phyloP scores from a whole-genome alignment of 495 filamentous ascomycete genomes.

The Jackrogersella multiformis region DNA sequence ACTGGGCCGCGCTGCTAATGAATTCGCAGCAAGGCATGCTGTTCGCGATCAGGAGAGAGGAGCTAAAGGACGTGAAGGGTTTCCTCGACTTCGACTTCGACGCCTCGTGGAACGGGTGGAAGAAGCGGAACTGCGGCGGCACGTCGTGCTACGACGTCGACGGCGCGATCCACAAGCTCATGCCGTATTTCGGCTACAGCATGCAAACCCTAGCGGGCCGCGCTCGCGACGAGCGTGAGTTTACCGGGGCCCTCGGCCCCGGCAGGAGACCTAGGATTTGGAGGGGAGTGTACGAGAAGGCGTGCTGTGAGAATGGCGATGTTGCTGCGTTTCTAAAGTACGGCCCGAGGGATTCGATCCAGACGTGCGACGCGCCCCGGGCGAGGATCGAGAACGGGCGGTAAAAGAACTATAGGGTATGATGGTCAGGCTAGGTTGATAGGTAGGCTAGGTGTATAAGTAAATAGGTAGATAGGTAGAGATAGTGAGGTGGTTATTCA shows the following conservation, averaged over 20 bases:
- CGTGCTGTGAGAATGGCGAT: conserved; percentile 12
- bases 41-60: conserved; percentile 1
- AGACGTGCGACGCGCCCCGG: no score
- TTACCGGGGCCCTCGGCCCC: neutral
- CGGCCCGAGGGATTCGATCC: neutral
- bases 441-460: no score
- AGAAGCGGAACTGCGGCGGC: conserved; percentile 31
- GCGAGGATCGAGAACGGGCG: no score
- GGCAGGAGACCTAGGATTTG: neutral
- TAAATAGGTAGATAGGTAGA: no score
- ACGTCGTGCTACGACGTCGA: conserved; percentile 27
- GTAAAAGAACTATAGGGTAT: neutral
- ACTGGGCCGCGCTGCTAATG: neutral
- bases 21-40: conserved; percentile 16
- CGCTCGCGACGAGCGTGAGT: conserved; percentile 10
- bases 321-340: conserved; percentile 1
- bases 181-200: neutral
- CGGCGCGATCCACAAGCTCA: neutral
- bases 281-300: conserved; percentile 24
- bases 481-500: no score
- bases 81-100: neutral
- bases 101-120: conserved; percentile 30
- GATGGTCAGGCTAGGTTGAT: neutral
- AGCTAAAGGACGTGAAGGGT: neutral
- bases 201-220: neutral